A percentile compares a stretch with the other conserved stretches of the same genome.
Conservation (phyloP, 2,329 filamentous ascomycete species). For the Sclerotinia trifoliorum region DNA sequence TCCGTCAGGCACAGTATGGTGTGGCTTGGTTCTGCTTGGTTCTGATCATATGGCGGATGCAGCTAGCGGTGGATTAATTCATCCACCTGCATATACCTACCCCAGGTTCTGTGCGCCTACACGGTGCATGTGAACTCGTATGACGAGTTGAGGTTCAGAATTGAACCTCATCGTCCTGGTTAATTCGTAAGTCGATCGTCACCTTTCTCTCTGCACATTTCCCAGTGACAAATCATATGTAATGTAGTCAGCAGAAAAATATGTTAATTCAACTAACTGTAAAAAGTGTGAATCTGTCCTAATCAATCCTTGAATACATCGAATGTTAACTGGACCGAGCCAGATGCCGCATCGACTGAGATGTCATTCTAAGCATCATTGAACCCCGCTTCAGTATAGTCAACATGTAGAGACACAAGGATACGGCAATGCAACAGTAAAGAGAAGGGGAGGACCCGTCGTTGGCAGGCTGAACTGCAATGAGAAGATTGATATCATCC, state of each 20-base stretch:
- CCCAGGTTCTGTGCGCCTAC: background rate
- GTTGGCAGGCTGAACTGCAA: background rate
- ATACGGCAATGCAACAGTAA: background rate
- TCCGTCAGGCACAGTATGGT: background rate
- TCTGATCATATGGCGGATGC: background rate
- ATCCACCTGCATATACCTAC: background rate
- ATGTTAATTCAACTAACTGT: background rate
- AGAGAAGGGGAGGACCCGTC: background rate
- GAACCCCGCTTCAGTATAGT: background rate
- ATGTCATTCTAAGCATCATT: background rate
- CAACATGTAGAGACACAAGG: background rate
- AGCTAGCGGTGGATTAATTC: background rate
- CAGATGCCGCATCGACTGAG: background rate
- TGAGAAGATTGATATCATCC: background rate
- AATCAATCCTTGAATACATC: background rate
- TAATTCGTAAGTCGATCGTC: background rate
- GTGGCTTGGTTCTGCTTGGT: background rate
- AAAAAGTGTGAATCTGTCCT: background rate
- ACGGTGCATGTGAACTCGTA: background rate
- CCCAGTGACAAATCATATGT: constrained; percentile 7
- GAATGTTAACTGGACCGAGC: background rate
- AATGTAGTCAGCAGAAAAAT: background rate
- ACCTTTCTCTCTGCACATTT: background rate
- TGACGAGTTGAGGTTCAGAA: background rate
- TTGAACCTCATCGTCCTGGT: background rate